Evolutionary conservation across 2,329 filamentous ascomycete genomes (phyloP), one percentile per base, ranked within the genome.

Genomic region (Cladosporium oxysporum): DNA sequence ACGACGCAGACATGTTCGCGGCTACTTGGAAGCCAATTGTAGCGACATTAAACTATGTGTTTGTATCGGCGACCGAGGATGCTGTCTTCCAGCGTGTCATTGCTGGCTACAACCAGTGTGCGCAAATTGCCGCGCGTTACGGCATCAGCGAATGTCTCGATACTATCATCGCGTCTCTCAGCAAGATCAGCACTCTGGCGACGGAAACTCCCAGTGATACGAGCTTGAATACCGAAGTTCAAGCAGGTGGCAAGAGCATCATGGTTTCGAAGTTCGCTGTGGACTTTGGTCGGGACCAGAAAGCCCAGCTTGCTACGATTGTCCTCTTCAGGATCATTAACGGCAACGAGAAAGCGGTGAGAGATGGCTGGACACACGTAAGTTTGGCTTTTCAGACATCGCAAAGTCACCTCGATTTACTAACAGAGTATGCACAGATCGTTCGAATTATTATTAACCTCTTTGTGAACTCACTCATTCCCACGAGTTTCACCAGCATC

Each of bases 241-340:
- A 98, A 77, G 92, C 90, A 14, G 72, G 73, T 64, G 91, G 95
- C 70, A 93, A 91, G 78, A 95, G 90, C 74, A 92, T 99, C 65
- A 99, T 99, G 95, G 96, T 99, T 71, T 98, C 94, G 76, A 94
- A 98, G 81, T 88, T 97, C 69, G 94, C 96, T 55, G 95, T 99
- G 67, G 93, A 96, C 75, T 92, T 99, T 74, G 95, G 95, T 49
- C 86, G 94, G 70, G 92, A 99, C 77, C 94, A 96, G 79, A 90
- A 93, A 75, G 94, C 94, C 44, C 94, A 99, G 76, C 83, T 99
- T 64, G 94, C 95, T 7, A 97, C 92, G 8, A 88, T 98, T 62
- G 92, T 99, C n/a, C 83, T 99, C 31, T 99, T 99, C 84, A 88
- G 93, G 47, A 91, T 99, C 26, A 87, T 98, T 62, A 90, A 90